Evolutionary conservation across 73 alveolate species (phyloP).

Genomic region (Effrenium voratum): DNA sequence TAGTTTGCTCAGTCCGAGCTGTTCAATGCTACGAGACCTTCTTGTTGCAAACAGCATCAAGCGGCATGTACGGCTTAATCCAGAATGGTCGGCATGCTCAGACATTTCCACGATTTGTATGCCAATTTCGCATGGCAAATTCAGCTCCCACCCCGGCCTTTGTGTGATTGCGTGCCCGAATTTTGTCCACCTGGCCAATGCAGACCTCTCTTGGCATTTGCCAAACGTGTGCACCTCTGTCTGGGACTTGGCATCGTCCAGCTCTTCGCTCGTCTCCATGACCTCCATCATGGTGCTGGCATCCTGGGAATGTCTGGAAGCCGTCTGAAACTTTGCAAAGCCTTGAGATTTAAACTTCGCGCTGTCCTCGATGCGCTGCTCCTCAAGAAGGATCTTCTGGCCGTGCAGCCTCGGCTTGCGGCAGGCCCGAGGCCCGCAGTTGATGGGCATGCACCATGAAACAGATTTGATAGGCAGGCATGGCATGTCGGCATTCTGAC

Average conservation of each 20-base stretch:
- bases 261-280: constrained; percentile 80
- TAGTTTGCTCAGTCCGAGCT: no score
- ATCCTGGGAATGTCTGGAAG: background rate
- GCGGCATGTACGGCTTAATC: no score
- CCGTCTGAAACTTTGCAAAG: background rate
- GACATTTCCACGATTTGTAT: no score
- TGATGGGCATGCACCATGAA: background rate
- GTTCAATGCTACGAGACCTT: no score
- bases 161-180: constrained; percentile 50
- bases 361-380: constrained; percentile 57
- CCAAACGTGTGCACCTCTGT: background rate
- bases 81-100: no score
- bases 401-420: constrained; percentile 26
- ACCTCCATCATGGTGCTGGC: constrained; percentile 61
- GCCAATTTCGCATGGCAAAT: no score
- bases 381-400: constrained; percentile 57
- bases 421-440: background rate
- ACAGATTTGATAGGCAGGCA: background rate
- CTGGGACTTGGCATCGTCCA: constrained; percentile 61
- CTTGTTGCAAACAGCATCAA: no score
- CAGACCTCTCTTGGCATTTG: background rate
- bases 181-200: constrained; percentile 16
- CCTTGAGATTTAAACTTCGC: no score
- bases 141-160: constrained; percentile 4
- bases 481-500: background rate